A percentile compares a stretch with the other conserved stretches of the same genome.
Evolutionary conservation across 177 flowering plant genomes (phyloP).

Genomic region (Tripterygium wilfordii): DNA sequence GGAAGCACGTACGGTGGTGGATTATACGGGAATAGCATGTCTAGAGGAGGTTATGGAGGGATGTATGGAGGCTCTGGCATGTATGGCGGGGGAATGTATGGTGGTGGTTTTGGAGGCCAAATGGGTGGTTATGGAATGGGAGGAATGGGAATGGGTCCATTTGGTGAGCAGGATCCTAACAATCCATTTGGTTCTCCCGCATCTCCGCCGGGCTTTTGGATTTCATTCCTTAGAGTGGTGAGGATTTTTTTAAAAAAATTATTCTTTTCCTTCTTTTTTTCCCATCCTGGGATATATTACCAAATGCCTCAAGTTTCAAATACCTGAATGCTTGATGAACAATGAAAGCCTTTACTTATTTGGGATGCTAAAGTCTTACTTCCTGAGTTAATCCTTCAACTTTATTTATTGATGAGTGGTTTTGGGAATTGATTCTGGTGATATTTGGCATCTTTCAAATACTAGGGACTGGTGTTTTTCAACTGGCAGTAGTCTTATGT

Average conservation of each 20-base stretch:
- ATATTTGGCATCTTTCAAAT: no score
- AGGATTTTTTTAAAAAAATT: conserved; percentile 7
- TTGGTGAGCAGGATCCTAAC: conserved; percentile 88
- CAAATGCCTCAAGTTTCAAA: no score
- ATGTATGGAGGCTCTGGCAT: conserved; percentile 55
- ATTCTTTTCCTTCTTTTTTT: neutral
- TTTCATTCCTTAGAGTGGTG: conserved; percentile 81
- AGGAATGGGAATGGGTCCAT: conserved; percentile 77
- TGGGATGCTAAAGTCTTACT: no score
- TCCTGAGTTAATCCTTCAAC: no score
- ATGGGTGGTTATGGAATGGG: conserved; percentile 75
- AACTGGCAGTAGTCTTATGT: no score
- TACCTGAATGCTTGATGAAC: no score
- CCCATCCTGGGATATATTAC: no score
- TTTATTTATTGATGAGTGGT: no score
- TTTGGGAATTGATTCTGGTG: no score
- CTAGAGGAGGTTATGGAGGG: conserved; percentile 62
- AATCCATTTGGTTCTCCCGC: conserved; percentile 77
- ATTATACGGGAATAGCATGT: conserved; percentile 56
- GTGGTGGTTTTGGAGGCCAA: conserved; percentile 60
- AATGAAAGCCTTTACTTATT: no score
- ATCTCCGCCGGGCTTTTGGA: conserved; percentile 92
- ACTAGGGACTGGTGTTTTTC: no score
- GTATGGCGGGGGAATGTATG: conserved; percentile 61
- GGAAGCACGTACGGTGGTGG: conserved; percentile 54